Base-by-base conservation (phyloP, 352 stramenopile genomes). In the Phytophthora rubi region DNA sequence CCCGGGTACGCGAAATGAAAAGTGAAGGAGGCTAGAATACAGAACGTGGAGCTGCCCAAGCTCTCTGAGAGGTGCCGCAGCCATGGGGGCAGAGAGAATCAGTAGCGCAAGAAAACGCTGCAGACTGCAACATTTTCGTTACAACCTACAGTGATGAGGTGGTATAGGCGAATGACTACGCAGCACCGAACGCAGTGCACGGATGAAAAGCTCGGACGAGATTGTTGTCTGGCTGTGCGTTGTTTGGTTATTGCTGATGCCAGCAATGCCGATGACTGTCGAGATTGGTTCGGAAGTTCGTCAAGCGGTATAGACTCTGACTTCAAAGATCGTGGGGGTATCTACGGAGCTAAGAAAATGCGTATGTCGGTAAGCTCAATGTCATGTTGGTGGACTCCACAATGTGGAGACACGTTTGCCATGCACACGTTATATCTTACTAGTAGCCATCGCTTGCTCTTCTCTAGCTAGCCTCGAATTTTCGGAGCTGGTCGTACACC, bases 401-500 rank as follows among this genome's bases (percentile, higher is more conserved):
- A 21, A 21, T 30, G n/a, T 28, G 18, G 7, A 16, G 45, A 52
- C 45, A 16, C 18, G 9, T 30, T 52, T 52, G 45, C 6, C 42
- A 49, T 23, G 42, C 42, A 23, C 30, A 45, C 30, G 51, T 71
- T 71, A 48, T 53, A 61, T 3, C 35, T 64, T 60, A 48, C 37
- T 53, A 39, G 16, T 54, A 32, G 26, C 12, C 21, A 44, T 56
- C 16, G 32, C 15, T 52, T 60, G 33, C 18, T n/a, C 9, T 28
- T 28, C 8, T 30, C 54, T 76, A 81, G 49, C 32, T 73, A 16
- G 70, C 47, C 62, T 94, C 88, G 33, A 92, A 93, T 64, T 85
- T 89, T 51, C 88, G 80, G 37, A 96, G 79, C 66, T 90, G 84
- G 54, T 94, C 87, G 64, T 95, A 92, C 28, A 95, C 70, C 57